Percentiles rank a stretch among this genome's conserved stretches.
These are phyloP conservation scores for Cercospora sp. DNA, from an alignment of 2,329 filamentous ascomycete genomes.

Conservation along the genomic window DNA sequence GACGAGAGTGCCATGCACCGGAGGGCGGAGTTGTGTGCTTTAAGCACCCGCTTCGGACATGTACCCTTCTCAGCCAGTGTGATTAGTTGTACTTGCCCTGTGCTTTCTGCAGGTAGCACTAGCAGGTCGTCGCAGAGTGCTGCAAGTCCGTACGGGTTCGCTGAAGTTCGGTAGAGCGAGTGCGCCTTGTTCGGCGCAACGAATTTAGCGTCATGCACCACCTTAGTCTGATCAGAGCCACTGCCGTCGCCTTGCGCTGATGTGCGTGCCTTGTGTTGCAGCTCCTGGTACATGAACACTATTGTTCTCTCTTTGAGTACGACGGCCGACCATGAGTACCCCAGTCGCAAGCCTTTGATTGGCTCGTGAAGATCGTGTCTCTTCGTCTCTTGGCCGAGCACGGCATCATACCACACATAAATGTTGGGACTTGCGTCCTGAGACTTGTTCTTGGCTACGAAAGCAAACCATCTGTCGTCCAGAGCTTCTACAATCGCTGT, in stretches of 20 bases:
- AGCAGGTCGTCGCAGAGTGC: constrained; percentile 72
- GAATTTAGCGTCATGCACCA: neutral
- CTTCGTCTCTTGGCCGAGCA: constrained; percentile 72
- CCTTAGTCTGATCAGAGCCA: constrained; percentile 11
- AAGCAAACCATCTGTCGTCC: constrained; percentile 65
- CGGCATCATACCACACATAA: constrained; percentile 77
- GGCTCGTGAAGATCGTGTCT: constrained; percentile 77
- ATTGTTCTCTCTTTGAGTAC: constrained; percentile 55
- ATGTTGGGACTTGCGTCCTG: constrained; percentile 35
- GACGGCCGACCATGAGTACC: constrained; percentile 73
- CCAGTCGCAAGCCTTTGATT: constrained; percentile 76
- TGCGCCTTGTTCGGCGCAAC: constrained; percentile 35
- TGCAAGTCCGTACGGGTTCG: constrained; percentile 80
- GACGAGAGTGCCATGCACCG: constrained; percentile 76
- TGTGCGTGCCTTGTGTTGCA: constrained; percentile 42
- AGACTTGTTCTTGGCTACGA: constrained; percentile 78
- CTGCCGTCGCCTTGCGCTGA: constrained; percentile 47
- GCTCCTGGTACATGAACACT: constrained; percentile 36
- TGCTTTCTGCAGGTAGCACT: constrained; percentile 82
- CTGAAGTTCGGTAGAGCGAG: constrained; percentile 78
- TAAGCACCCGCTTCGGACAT: constrained; percentile 78
- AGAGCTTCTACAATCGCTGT: constrained; percentile 36
- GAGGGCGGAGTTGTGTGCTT: constrained; percentile 78
- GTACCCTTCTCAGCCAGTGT: constrained; percentile 70
- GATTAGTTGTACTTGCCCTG: constrained; percentile 86